Evolutionary conservation across 108 stramenopile genomes (phyloP), one percentile per base, ranked within the genome.

Genomic region (Discostella stelligeroides): DNA sequence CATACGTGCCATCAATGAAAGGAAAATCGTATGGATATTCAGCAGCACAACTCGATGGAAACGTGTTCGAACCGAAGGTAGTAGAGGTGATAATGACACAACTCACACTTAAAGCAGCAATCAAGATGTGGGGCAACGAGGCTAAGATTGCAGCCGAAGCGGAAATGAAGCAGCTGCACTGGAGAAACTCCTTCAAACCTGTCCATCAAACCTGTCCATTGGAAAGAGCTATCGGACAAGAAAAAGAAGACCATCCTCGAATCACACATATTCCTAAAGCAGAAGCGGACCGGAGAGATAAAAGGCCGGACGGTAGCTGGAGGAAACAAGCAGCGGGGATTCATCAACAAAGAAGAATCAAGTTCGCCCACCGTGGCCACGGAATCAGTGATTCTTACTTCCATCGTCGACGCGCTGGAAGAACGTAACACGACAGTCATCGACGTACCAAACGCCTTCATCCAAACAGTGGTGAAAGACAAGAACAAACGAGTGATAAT

Each of bases 361-460:
- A 60, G 59, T 20, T 60, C 59, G 10, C 59, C 59, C 2, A 60
- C 59, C 2, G 38, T 60, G 5, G 20, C 59, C 59, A 62, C 60
- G 2, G 41, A 62, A 42, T 40, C 60, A n/a, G 60, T 62, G 4
- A 28, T 62, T n/a, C 14, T 62, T 2, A 71, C 70, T 2, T 46
- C 70, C 0, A 7, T 61, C 4, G 27, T 71, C 46, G 60, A 71
- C 25, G 70, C 60, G 1, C 1, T 9, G 1, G 60, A 71, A 42
- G 8, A 30, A 0, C n/a, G 60, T 18, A 41, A 62, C 1, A 34
- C 38, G 14, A 41, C 60, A 0, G 41, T 62, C 11, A 43, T 62
- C 20, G 60, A 62, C 21, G 21, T 62, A 15, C 60, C 60, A 0
- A 43, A 62, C 23, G 66, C 66, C 5, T 66, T 66, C 66, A 66